These are phyloP conservation scores for Blastosporella zonata DNA, from an alignment of 1,284 basidiomycete genomes.

Conservation along the genomic window DNA sequence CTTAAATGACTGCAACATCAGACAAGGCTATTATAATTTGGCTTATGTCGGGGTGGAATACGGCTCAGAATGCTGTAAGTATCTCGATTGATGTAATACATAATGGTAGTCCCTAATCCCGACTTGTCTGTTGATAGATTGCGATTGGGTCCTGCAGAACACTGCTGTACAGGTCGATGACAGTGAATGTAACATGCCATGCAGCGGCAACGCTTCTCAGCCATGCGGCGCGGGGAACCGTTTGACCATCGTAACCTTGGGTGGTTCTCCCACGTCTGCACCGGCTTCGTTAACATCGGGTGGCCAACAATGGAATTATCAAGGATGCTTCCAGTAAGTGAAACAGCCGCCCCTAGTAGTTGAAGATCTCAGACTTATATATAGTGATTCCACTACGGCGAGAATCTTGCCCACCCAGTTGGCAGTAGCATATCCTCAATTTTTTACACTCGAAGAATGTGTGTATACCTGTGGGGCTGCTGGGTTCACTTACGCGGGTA, in stretches of 20 bases:
- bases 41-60: conserved; percentile 15
- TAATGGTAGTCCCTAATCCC: too few species aligned
- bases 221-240: conserved; percentile 14
- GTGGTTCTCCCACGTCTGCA: conserved; percentile 10
- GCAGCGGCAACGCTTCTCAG: conserved; percentile 13
- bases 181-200: conserved; percentile 15
- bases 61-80: conserved; percentile 14
- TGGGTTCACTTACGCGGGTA: conserved; percentile 9
- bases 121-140: conserved; percentile 6
- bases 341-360: not conserved
- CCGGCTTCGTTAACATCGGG: conserved; percentile 1
- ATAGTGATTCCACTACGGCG: conserved; percentile 4
- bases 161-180: conserved; percentile 16
- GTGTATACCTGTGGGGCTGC: conserved; percentile 2
- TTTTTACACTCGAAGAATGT: conserved; percentile 11
- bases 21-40: conserved; percentile 12
- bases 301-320: conserved; percentile 10
- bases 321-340: conserved; percentile 16
- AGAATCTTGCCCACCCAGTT: conserved; percentile 10
- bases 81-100: not conserved
- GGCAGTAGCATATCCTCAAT: conserved; percentile 3
- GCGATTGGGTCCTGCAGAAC: conserved; percentile 17
- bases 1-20: conserved; percentile 11
- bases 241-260: conserved; percentile 10
- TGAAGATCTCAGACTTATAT: not conserved